Evolutionary conservation across 306 rosid genomes (phyloP), one percentile per base, ranked within the genome.

Genomic region (Vigna hirtella): DNA sequence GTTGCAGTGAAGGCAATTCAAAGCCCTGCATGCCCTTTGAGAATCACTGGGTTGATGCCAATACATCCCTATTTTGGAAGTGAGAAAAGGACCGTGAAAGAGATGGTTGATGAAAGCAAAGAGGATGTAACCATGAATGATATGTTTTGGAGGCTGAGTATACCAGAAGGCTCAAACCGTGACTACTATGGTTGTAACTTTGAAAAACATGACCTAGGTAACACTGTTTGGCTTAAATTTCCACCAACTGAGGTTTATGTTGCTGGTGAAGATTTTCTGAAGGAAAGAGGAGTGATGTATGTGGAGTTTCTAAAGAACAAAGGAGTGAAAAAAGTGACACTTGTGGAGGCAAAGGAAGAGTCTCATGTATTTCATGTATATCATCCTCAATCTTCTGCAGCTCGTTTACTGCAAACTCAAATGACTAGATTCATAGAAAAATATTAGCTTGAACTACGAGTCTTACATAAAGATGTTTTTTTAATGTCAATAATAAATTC

Each of bases 21-120:
- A 28, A 57, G 66, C 43, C 38, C 42, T 15, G 69, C 24, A 47
- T 61, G 81, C 13, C 61, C 67, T 40, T 18, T 88, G 28, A 88
- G 70, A 14, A 81, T 92, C 76, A 84, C 74, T 71, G 97, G 97
- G 11, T 26, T 92, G 16, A 40, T 91, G 86, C 71, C 77, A 6
- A 86, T 91, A 9, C 98, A 95, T 64, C 98, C 98, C 43, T 95
- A 90, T 74, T 95, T 95, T 79, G 97, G 98, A 6, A 95, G 93
- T 52, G 96, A 92, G 84, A 32, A 81, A 53, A 87, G 97, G 50
- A 92, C 93, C 0, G 80, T 86, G 83, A 53, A 79, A 17, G 96
- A 95, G 83, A 74, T 40, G 61, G 81, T 1, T 1, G 82, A 77
- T 22, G 90, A 53, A 3, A 79, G 70, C 59, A 74, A 17, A 32